phyloP scores from a whole-genome alignment of 2,329 filamentous ascomycete genomes.

The Colletotrichum horii region DNA sequence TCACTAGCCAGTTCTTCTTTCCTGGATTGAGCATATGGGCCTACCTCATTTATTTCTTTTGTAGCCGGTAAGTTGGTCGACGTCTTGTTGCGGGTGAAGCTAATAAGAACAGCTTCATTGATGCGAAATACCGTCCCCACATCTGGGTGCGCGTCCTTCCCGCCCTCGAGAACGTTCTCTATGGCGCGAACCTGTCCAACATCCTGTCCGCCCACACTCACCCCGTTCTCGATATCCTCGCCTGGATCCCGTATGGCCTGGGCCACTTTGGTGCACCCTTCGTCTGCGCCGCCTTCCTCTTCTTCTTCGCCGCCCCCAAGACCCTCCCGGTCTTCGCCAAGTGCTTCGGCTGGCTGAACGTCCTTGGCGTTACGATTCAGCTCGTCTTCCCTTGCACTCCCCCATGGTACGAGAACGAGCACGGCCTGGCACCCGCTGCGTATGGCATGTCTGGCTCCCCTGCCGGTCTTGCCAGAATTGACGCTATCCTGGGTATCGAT shows the following conservation, averaged over 20 bases:
- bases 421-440: constrained; percentile 88
- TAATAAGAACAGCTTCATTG: constrained; percentile 73
- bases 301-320: constrained; percentile 86
- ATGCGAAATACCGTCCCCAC: constrained; percentile 83
- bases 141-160: constrained; percentile 97
- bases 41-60: constrained; percentile 91
- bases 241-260: constrained; percentile 92
- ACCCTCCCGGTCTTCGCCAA: constrained; percentile 84
- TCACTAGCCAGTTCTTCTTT: constrained; percentile 89
- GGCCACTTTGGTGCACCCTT: constrained; percentile 88
- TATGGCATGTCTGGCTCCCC: constrained; percentile 91
- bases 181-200: constrained; percentile 94
- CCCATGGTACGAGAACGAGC: constrained; percentile 95
- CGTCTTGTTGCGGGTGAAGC: neutral
- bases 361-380: constrained; percentile 86
- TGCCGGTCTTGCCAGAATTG: constrained; percentile 86
- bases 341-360: constrained; percentile 91
- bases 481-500: constrained; percentile 88
- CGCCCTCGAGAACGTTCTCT: constrained; percentile 93
- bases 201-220: constrained; percentile 91
- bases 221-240: constrained; percentile 82
- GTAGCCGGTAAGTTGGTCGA: constrained; percentile 75
- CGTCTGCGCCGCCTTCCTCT: constrained; percentile 79
- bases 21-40: constrained; percentile 84
- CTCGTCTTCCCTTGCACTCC: constrained; percentile 91